phyloP scores from a whole-genome alignment of 345 rosid genomes.

The Ceriops tagal region DNA sequence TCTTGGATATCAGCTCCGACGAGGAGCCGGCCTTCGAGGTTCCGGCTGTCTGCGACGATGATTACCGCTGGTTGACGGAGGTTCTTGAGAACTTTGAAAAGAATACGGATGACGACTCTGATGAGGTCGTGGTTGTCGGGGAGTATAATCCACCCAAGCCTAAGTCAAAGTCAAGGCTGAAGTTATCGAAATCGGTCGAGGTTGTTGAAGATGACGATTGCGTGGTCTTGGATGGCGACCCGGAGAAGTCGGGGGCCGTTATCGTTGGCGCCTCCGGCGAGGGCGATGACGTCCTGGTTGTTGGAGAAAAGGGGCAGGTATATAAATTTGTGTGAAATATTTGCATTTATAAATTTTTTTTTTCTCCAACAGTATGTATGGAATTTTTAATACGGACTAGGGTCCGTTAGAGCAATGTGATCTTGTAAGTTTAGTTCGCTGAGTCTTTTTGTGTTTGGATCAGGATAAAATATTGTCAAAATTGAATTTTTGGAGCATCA shows the following conservation, averaged over 20 bases:
- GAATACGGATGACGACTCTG: constrained; percentile 26
- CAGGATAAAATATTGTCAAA: too few species aligned
- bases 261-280: constrained; percentile 16
- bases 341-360: too few species aligned
- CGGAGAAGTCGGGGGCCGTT: constrained; percentile 37
- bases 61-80: constrained; percentile 37
- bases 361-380: too few species aligned
- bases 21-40: constrained; percentile 39
- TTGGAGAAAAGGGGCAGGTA: constrained; percentile 41
- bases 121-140: constrained; percentile 50
- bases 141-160: constrained; percentile 37
- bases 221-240: constrained; percentile 56
- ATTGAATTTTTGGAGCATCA: too few species aligned
- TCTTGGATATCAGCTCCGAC: constrained; percentile 58
- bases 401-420: too few species aligned
- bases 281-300: constrained; percentile 47
- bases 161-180: constrained; percentile 23
- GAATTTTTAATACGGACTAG: too few species aligned
- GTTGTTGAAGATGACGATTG: constrained; percentile 50
- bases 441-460: too few species aligned
- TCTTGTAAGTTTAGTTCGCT: too few species aligned
- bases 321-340: neutral
- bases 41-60: constrained; percentile 21
- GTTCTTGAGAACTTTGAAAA: constrained; percentile 26
- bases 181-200: constrained; percentile 13